A percentile compares a stretch with the other conserved stretches of the same genome.
Conservation (phyloP, 352 stramenopile genomes). For the Phytopythium boreale region DNA sequence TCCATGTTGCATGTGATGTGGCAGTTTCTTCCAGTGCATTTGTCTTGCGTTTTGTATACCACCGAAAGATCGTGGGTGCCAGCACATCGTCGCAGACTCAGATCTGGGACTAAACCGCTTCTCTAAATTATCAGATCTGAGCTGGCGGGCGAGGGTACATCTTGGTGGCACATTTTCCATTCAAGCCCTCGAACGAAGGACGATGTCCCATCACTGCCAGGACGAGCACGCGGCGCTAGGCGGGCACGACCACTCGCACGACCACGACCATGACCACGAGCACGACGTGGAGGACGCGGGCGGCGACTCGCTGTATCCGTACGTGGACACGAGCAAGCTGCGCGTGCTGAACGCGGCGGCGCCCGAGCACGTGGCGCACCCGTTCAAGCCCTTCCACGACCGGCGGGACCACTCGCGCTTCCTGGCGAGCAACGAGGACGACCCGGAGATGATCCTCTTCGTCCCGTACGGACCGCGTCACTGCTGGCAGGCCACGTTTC, state of each 20-base stretch:
- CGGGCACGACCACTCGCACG: slow-evolving; percentile 43
- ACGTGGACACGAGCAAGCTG: slow-evolving; percentile 86
- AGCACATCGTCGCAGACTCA: slow-evolving; percentile 1
- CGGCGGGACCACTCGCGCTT: slow-evolving; percentile 62
- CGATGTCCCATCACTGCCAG: slow-evolving; percentile 58
- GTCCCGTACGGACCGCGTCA: slow-evolving; percentile 41
- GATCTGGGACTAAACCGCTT: background rate
- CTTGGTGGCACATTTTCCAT: background rate
- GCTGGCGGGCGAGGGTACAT: too few species aligned
- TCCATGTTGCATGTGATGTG: slow-evolving; percentile 13
- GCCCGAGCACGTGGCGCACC: slow-evolving; percentile 49
- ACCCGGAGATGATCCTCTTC: slow-evolving; percentile 83
- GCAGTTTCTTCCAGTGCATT: background rate
- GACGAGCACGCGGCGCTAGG: slow-evolving; percentile 48
- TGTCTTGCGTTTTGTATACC: background rate
- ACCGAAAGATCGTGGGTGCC: slow-evolving; percentile 1
- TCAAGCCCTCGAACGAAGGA: background rate
- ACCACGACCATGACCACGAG: slow-evolving; percentile 55
- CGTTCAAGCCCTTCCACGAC: slow-evolving; percentile 83
- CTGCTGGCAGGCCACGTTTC: background rate
- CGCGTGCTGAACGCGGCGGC: slow-evolving; percentile 76
- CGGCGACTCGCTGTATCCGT: slow-evolving; percentile 79
- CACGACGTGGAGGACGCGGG: slow-evolving; percentile 71
- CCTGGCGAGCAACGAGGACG: slow-evolving; percentile 75
- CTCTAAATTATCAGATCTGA: slow-evolving; percentile 3